Conservation (phyloP, 352 stramenopile genomes). For the Globisporangium okanoganense region DNA sequence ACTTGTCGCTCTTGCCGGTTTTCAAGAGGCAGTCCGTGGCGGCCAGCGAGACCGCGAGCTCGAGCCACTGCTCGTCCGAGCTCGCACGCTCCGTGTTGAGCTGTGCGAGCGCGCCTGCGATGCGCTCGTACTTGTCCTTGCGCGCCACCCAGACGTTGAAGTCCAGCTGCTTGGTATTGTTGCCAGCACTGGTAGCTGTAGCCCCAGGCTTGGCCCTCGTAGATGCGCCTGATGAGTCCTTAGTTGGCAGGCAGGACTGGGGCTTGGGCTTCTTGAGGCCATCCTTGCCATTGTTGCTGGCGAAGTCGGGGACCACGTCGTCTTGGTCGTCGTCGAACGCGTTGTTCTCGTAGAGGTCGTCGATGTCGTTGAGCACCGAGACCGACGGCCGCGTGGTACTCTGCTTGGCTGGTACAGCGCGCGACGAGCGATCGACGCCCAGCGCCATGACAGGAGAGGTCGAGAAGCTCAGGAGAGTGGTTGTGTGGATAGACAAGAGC, state of each 20-base stretch:
- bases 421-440: slow-evolving; percentile 7
- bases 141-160: slow-evolving; percentile 83
- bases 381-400: slow-evolving; percentile 15
- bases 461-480: neutral
- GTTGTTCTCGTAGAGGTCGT: slow-evolving; percentile 80
- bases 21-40: slow-evolving; percentile 79
- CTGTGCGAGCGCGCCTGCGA: slow-evolving; percentile 49
- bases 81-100: slow-evolving; percentile 62
- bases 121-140: slow-evolving; percentile 87
- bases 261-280: slow-evolving; percentile 2
- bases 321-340: slow-evolving; percentile 59
- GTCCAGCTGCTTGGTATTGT: slow-evolving; percentile 30
- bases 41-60: slow-evolving; percentile 67
- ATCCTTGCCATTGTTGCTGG: slow-evolving; percentile 13
- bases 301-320: slow-evolving; percentile 14
- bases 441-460: slow-evolving; percentile 21
- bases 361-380: slow-evolving; percentile 51
- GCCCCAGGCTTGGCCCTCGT: slow-evolving; percentile 1
- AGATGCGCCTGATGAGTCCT: neutral
- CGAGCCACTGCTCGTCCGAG: slow-evolving; percentile 61
- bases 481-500: neutral
- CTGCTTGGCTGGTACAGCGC: slow-evolving; percentile 27
- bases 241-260: neutral
- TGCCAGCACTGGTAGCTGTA: neutral
- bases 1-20: slow-evolving; percentile 61